Evolutionary conservation across 257 asterid species (phyloP).

Genomic region (Nicotiana obtusifolia): DNA sequence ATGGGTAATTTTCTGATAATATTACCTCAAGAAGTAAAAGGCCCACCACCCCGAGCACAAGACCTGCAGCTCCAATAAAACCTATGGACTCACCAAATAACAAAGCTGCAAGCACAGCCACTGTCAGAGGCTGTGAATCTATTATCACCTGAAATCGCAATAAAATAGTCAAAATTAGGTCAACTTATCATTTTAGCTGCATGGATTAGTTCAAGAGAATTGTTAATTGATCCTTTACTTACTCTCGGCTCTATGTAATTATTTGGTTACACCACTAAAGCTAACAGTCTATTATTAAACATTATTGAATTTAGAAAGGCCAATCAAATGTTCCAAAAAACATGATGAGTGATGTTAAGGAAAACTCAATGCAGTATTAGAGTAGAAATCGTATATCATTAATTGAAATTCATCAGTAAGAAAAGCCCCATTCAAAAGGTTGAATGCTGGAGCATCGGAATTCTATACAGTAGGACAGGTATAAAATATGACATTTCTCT

Average conservation of each 20-base stretch:
- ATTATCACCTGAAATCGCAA: slow-evolving; percentile 67
- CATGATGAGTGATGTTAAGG: not conserved
- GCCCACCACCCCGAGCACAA: slow-evolving; percentile 78
- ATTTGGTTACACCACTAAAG: not conserved
- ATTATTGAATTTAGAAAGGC: not conserved
- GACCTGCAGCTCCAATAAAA: slow-evolving; percentile 74
- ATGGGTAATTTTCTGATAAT: not conserved
- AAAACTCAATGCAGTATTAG: not conserved
- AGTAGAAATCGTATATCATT: not conserved
- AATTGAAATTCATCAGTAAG: not conserved
- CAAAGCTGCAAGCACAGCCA: slow-evolving; percentile 82
- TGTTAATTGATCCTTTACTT: not conserved
- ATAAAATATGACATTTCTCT: not conserved
- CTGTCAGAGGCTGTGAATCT: slow-evolving; percentile 96
- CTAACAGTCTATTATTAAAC: not conserved
- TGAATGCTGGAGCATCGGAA: not conserved
- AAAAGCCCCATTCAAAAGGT: not conserved
- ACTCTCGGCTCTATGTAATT: not conserved
- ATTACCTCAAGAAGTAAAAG: slow-evolving; percentile 90
- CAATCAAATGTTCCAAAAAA: not conserved
- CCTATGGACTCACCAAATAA: slow-evolving; percentile 87
- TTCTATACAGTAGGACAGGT: not conserved
- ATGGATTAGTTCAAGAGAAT: not conserved
- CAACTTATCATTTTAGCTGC: not conserved
- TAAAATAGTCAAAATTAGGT: slow-evolving; percentile 4